phyloP scores from a whole-genome alignment of 2,329 filamentous ascomycete genomes.

The Pestalotiopsis sp. region DNA sequence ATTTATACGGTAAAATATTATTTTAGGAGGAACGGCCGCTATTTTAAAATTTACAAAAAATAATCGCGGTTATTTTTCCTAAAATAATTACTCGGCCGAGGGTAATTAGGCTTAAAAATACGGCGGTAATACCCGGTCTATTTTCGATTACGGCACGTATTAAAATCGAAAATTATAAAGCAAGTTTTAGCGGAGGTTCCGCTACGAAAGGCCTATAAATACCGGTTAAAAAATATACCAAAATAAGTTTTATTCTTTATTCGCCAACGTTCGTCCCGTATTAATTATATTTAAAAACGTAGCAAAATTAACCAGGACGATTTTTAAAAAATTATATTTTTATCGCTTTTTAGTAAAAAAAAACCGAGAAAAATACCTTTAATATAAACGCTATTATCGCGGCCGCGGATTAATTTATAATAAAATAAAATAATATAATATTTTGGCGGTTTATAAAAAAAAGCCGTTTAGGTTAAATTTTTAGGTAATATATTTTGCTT shows the following conservation, averaged over 20 bases:
- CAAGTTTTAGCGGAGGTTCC: background rate
- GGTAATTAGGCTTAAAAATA: background rate
- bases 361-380: background rate
- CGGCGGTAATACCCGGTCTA: background rate
- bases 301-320: background rate
- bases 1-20: no score
- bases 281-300: background rate
- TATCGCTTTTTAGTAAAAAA: background rate
- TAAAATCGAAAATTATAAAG: background rate
- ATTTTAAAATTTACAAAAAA: no score
- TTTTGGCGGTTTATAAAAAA: background rate
- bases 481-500: background rate
- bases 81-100: background rate
- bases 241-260: background rate
- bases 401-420: background rate
- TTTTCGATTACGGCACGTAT: background rate
- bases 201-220: background rate
- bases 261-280: background rate
- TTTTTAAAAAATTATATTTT: background rate
- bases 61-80: background rate
- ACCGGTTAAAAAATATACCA: no score
- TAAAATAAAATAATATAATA: background rate
- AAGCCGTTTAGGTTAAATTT: background rate
- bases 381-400: background rate
- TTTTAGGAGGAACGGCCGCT: no score